Evolutionary conservation across 176 grass and related monocot genomes (phyloP), one percentile per base, ranked within the genome.

Genomic region (Hordeum vulgare): DNA sequence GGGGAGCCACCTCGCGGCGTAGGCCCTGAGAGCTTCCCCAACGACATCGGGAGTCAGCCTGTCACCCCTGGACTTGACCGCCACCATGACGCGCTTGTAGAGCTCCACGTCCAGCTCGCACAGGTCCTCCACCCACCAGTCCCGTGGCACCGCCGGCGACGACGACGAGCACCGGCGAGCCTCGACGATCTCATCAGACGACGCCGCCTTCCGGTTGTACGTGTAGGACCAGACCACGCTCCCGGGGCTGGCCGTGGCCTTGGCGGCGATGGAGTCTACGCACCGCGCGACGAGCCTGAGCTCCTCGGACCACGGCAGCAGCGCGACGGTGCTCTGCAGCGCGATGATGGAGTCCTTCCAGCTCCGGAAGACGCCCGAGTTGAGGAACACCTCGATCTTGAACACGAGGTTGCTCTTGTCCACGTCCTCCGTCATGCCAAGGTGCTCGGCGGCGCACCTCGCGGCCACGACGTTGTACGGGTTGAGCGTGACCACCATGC

Each of bases 41-140:
- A 99, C 74, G 5, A 82, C 90, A 33, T 94, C 89, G 5, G 87
- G 37, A n/a, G 89, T 85, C 27, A 94, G 73, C 86, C 90, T 91
- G 10, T 54, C 51, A 8, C 88, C 93, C 62, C 81, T 92, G 12
- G 89, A 96, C 36, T 95, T 94, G 5, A 99, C 77, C 0, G 97
- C 93, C 42, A 92, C 85, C 90, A 99, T 96, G 81, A 89, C 91
- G 61, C 80, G 86, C 83, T 83, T 90, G 80, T 96, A 99, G 29
- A 90, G 91, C 20, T 92, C 91, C 34, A 99, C 84, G 81, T 93
- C 90, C 51, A 96, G 84, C 18, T 96, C 93, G 67, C 93, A 92
- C 34, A 99, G 74, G 79, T 99, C 97, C 74, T 99, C 89, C 35
- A 94, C 83, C 97, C 97, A 99, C 97, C 97, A 99, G 44, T 99